Evolutionary conservation across 139 green algal genomes (phyloP).

Genomic region (Micractinium conductrix): DNA sequence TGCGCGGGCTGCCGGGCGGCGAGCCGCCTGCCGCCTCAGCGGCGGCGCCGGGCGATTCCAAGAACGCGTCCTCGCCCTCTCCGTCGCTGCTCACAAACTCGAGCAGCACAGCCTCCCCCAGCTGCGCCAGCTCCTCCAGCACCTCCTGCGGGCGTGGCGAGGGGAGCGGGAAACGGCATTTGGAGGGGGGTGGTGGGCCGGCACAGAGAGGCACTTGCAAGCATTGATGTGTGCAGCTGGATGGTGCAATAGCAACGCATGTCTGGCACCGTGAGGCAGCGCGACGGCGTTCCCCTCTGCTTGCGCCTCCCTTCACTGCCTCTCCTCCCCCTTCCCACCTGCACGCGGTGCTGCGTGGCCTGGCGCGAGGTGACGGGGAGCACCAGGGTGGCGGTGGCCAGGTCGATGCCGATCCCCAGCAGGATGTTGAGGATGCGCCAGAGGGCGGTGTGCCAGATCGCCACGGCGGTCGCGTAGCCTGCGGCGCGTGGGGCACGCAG

Average conservation of each 20-base stretch:
- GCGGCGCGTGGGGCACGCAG: too few species aligned
- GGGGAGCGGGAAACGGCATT: too few species aligned
- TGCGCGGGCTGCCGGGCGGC: not conserved
- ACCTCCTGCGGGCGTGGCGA: conserved; percentile 23
- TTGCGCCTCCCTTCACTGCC: too few species aligned
- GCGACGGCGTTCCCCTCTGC: too few species aligned
- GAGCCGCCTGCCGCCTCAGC: not conserved
- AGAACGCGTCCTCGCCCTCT: not conserved
- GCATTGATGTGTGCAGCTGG: too few species aligned
- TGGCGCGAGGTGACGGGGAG: conserved; percentile 10
- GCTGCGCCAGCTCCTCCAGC: conserved; percentile 5
- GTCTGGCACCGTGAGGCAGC: too few species aligned
- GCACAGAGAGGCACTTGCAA: too few species aligned
- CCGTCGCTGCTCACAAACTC: conserved; percentile 7
- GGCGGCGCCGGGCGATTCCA: not conserved
- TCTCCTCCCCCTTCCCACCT: too few species aligned
- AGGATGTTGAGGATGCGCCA: conserved; percentile 37
- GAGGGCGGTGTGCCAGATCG: conserved; percentile 7
- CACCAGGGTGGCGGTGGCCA: conserved; percentile 9
- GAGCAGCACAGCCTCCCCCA: not conserved
- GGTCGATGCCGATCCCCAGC: conserved; percentile 31
- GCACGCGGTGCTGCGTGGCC: not conserved
- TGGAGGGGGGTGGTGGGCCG: too few species aligned
- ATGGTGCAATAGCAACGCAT: too few species aligned
- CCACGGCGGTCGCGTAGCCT: conserved; percentile 8